Evolutionary conservation across 768 basidiomycete genomes (phyloP), one percentile per base, ranked within the genome.

Genomic region (Pleurotus sapidus): DNA sequence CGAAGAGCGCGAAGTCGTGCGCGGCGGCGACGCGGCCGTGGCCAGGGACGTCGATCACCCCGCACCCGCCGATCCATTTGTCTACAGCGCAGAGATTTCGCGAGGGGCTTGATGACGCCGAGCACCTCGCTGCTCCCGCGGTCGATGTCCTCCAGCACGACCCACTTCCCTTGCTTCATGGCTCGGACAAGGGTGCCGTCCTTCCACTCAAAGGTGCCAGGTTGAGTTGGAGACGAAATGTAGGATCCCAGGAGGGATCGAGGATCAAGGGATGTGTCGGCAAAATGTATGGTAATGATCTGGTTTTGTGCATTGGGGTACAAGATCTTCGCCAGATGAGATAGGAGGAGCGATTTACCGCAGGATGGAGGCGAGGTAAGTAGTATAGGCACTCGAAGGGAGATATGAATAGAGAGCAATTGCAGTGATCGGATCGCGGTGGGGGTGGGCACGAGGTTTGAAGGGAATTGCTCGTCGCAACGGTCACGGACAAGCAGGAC

Each of bases 121-220:
- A 98, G 81, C 3, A 98, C 88, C 66, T 99, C 97, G 59, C 77
- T 87, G 61, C 91, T 92, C 15, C 88, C 96, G 47, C 87, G 82
- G 70, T 99, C 97, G 42, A 98, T 84, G 66, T 98, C 93, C 67
- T 97, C 87, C 46, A 99, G 81, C 8, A 98, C 85, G 2, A 98
- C 77, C 95, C 95, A 98, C 67, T 85, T 84, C 2, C 97, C 97
- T 64, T 92, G 88, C 42, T 84, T 80, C 81, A 98, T 87, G 0
- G 95, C 88, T 39, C 91, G 88, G 8, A 95, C 87, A 37, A 99
- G 77, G 0, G 95, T 88, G 5, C 97, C 97, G 61, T 98, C 95
- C 71, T 89, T 92, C 92, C 95, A 99, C 63, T 96, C 93, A 64
- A 99, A 99, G 2, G 84, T 86, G 4, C 96, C 96, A 0, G 93